Percentiles rank a stretch among this genome's conserved stretches.
phyloP scores from a whole-genome alignment of 768 basidiomycete species.

The Suillus subluteus region DNA sequence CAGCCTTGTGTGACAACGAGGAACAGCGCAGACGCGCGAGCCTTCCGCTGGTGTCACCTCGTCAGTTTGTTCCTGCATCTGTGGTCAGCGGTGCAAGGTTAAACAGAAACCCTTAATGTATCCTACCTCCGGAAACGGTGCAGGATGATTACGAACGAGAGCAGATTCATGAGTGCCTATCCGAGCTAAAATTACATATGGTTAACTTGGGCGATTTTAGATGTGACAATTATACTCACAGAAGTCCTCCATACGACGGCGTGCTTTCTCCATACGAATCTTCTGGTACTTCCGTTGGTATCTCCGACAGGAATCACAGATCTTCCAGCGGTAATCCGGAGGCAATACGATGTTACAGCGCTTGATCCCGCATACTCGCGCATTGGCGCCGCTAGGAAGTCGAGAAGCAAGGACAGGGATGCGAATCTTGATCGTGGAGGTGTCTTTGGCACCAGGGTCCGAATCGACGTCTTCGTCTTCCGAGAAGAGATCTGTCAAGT shows the following conservation, averaged over 20 bases:
- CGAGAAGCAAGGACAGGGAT: slow-evolving; percentile 26
- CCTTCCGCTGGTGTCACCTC: slow-evolving; percentile 17
- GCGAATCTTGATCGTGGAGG: slow-evolving; percentile 20
- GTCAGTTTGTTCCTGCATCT: neutral
- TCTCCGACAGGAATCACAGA: slow-evolving; percentile 46
- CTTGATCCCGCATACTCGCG: slow-evolving; percentile 37
- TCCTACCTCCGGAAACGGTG: neutral
- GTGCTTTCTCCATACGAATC: slow-evolving; percentile 27
- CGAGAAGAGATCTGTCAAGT: slow-evolving; percentile 24
- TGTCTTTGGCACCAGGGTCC: slow-evolving; percentile 1
- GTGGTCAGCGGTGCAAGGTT: slow-evolving; percentile 2
- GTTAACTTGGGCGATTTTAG: neutral
- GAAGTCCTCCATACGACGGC: slow-evolving; percentile 8
- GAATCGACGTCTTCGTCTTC: slow-evolving; percentile 16
- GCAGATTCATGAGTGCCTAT: slow-evolving; percentile 13
- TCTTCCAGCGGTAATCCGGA: slow-evolving; percentile 42
- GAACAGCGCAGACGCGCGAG: slow-evolving; percentile 43
- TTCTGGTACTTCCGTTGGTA: slow-evolving; percentile 40
- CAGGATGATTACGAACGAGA: neutral
- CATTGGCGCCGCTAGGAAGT: slow-evolving; percentile 14
- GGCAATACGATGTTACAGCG: slow-evolving; percentile 40
- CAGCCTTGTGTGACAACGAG: slow-evolving; percentile 39
- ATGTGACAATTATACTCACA: slow-evolving; percentile 13
- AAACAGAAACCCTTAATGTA: slow-evolving; percentile 21
- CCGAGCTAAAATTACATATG: slow-evolving; percentile 21